phyloP scores from a whole-genome alignment of 345 rosid genomes.

The Eucalyptus sp. region DNA sequence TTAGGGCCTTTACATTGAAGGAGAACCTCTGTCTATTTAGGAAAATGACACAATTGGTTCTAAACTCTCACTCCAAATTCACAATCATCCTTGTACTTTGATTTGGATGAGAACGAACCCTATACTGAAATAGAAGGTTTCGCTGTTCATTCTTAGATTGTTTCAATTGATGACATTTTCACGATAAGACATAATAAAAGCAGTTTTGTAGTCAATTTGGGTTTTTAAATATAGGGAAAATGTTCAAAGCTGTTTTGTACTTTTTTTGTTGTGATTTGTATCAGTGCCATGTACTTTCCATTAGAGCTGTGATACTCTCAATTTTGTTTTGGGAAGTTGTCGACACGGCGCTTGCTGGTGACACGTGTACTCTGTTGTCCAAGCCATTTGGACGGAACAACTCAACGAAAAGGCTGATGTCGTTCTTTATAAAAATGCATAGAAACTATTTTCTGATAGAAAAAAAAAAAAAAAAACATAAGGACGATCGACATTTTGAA shows the following conservation, averaged over 20 bases:
- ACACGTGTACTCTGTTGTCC: neutral
- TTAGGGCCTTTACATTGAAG: neutral
- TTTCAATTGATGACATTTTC: neutral
- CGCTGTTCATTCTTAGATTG: neutral
- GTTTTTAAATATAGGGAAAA: neutral
- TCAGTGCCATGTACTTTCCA: neutral
- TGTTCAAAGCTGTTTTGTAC: neutral
- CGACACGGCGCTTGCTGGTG: neutral
- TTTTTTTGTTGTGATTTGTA: neutral
- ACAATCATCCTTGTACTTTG: neutral
- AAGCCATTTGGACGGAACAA: neutral
- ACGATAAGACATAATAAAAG: neutral
- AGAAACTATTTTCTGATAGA: neutral
- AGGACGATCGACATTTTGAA: neutral
- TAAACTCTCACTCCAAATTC: neutral
- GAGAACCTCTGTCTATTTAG: neutral
- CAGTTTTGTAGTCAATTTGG: neutral
- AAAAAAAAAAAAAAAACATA: no score
- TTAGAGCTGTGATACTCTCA: neutral
- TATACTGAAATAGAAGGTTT: neutral
- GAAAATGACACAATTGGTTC: neutral
- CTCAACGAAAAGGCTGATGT: neutral
- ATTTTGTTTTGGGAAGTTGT: neutral
- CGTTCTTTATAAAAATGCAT: neutral
- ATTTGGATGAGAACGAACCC: neutral